phyloP scores from a whole-genome alignment of 2,329 filamentous ascomycete genomes.

The Sclerotinia trifoliorum region DNA sequence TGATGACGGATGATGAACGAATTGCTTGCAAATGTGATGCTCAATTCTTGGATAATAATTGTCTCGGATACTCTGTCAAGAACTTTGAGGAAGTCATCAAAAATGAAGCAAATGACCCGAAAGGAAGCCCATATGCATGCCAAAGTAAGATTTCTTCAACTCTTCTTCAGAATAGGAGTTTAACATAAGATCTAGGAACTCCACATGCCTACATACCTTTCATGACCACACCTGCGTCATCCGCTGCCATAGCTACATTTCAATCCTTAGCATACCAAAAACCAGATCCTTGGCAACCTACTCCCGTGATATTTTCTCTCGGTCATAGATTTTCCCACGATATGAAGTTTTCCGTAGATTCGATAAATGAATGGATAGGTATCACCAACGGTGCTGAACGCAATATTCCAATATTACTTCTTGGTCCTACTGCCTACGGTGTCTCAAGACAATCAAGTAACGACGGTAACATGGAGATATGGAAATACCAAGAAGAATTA shows the following conservation, averaged over 20 bases:
- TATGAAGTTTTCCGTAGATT: conserved; percentile 36
- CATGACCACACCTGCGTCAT: conserved; percentile 38
- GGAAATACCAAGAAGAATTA: conserved; percentile 43
- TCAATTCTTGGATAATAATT: conserved; percentile 43
- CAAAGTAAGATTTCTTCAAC: conserved; percentile 24
- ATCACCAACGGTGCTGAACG: conserved; percentile 41
- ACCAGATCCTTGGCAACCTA: conserved; percentile 42
- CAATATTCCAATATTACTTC: conserved; percentile 45
- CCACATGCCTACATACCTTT: conserved; percentile 43
- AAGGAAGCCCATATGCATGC: conserved; percentile 27
- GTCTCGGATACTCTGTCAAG: conserved; percentile 36
- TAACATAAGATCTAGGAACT: conserved; percentile 33
- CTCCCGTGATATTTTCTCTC: conserved; percentile 44
- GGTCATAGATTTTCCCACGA: conserved; percentile 39
- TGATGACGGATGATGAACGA: conserved; percentile 40
- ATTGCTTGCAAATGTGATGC: conserved; percentile 43
- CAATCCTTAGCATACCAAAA: conserved; percentile 36
- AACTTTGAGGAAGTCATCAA: conserved; percentile 30
- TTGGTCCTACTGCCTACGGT: conserved; percentile 42
- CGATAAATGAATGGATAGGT: conserved; percentile 44
- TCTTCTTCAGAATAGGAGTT: background rate
- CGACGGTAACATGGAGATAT: conserved; percentile 31
- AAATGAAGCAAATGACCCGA: conserved; percentile 24
- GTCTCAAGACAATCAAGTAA: conserved; percentile 15
- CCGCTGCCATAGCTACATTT: conserved; percentile 38